Base-by-base conservation (phyloP, 371 early-diverging fungal genomes). In the Batkoa obscura region DNA sequence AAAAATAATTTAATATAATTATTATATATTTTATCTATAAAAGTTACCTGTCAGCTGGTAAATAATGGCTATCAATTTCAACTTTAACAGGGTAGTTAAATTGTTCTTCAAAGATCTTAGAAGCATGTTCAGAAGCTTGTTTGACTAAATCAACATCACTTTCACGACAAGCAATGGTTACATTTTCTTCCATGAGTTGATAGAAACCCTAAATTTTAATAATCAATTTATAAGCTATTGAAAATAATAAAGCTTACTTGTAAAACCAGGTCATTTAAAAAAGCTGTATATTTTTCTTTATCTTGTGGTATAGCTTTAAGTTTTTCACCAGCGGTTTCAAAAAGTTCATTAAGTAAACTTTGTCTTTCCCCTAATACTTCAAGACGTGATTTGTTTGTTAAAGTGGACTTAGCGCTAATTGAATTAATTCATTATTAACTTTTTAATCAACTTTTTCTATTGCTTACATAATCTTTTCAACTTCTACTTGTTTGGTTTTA, bases 341-440 rank as follows among this genome's bases (percentile, higher is more conserved):
- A 84, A 37, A 89, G 72, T 8, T 82, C 73, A 55, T 89, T 81
- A 49, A 97, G 70, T 58, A 86, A 70, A 59, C 81, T 73, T 64
- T 97, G 90, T 57, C 94, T 87, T 43, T 81, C 78, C 66, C 88
- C 83, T 55, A 97, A 79, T 23, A 93, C 76, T 53, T 78, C 72
- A 51, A 97, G 76, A 60, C 94, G 85, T 43, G 88, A 76, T 75
- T 93, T 94, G 82, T 97, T 97, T 68, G 86, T 80, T 58, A 83
- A 80, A 66, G 88, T 94, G 39, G 94, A 93, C 63, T 90, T 86
- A 31, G 90, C 81, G 66, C 92, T 94, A 66, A n/a, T n/a, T 35
- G 43, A 37, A 5, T 17, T 43, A 35, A 36, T 23, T 46, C 13
- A 17, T 33, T 35, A 2, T 42, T 48, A 43, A 39, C 43, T 32